These are phyloP conservation scores for Tricladium varicosporioides DNA, from an alignment of 2,329 filamentous ascomycete genomes.

Conservation along the genomic window DNA sequence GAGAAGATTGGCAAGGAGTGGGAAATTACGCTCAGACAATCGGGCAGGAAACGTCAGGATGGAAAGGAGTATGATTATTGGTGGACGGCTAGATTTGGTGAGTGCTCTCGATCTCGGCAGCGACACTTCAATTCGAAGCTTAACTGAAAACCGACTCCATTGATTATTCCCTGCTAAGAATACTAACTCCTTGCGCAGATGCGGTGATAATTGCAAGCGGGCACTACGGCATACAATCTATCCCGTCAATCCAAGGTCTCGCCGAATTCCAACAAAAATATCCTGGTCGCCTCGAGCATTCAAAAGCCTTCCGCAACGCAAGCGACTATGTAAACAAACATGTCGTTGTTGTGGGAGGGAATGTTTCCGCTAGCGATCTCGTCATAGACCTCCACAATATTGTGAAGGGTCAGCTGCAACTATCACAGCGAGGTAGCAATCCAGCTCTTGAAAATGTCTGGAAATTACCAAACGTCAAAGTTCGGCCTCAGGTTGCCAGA, in stretches of 20 bases:
- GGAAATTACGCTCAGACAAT: slow-evolving; percentile 49
- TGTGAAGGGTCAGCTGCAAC: neutral
- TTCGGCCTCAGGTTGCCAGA: slow-evolving; percentile 44
- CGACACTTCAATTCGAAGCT: too few species aligned
- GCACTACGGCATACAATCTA: slow-evolving; percentile 61
- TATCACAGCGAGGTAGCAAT: neutral
- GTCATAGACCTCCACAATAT: neutral
- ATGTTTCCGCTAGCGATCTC: neutral
- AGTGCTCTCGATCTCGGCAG: too few species aligned
- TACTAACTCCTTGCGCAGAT: slow-evolving; percentile 36
- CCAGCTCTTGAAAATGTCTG: slow-evolving; percentile 37
- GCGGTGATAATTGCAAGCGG: slow-evolving; percentile 64
- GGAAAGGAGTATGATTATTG: slow-evolving; percentile 48
- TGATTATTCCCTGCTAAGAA: too few species aligned
- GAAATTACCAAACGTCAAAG: slow-evolving; percentile 46
- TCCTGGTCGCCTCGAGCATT: slow-evolving; percentile 56
- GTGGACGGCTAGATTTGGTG: slow-evolving; percentile 58
- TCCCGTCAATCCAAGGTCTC: slow-evolving; percentile 59
- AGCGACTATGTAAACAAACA: slow-evolving; percentile 51
- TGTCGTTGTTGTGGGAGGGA: neutral
- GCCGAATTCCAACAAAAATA: slow-evolving; percentile 51
- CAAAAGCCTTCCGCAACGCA: slow-evolving; percentile 68
- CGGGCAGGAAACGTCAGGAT: slow-evolving; percentile 9
- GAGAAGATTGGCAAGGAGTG: slow-evolving; percentile 48
- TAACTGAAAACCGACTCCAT: too few species aligned